These are phyloP conservation scores for Mycena olivaceomarginata DNA, from an alignment of 768 basidiomycete genomes.

Conservation along the genomic window DNA sequence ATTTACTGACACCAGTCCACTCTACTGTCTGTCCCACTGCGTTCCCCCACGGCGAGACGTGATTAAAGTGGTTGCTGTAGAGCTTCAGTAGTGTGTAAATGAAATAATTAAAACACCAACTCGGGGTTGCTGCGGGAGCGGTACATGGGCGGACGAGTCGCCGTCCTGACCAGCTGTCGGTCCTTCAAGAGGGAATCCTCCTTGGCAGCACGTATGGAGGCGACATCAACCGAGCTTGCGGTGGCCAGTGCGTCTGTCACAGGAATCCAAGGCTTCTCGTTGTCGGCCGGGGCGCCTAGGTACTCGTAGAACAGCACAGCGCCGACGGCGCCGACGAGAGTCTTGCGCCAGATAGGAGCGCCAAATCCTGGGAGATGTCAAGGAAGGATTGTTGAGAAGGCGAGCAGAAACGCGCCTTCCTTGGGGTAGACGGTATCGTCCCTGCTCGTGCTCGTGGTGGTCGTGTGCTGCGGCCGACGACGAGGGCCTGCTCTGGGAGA, in stretches of 20 bases:
- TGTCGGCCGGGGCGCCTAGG: conserved; percentile 77
- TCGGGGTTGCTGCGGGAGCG: conserved; percentile 85
- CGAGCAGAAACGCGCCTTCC: conserved; percentile 70
- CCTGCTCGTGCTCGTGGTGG: conserved; percentile 61
- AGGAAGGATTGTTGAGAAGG: neutral
- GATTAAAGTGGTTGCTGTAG: conserved; percentile 69
- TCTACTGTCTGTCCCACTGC: conserved; percentile 70
- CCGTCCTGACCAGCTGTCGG: conserved; percentile 36
- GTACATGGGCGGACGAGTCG: conserved; percentile 58
- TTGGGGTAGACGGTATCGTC: conserved; percentile 67
- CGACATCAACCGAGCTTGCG: conserved; percentile 6
- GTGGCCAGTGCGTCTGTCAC: neutral
- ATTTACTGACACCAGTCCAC: conserved; percentile 5
- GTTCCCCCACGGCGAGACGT: conserved; percentile 76
- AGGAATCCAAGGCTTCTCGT: conserved; percentile 55
- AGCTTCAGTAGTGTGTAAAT: conserved; percentile 34
- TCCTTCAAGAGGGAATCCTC: conserved; percentile 13
- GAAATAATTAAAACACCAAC: conserved; percentile 57
- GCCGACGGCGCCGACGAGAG: conserved; percentile 69
- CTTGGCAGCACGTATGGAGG: conserved; percentile 31
- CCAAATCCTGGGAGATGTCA: conserved; percentile 69
- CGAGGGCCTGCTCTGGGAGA: conserved; percentile 64
- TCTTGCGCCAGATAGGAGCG: conserved; percentile 81
- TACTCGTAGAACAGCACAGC: conserved; percentile 79
- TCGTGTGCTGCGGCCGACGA: conserved; percentile 63